Base-by-base conservation (phyloP, 1,284 basidiomycete species). In the Moniliophthora roreri region DNA sequence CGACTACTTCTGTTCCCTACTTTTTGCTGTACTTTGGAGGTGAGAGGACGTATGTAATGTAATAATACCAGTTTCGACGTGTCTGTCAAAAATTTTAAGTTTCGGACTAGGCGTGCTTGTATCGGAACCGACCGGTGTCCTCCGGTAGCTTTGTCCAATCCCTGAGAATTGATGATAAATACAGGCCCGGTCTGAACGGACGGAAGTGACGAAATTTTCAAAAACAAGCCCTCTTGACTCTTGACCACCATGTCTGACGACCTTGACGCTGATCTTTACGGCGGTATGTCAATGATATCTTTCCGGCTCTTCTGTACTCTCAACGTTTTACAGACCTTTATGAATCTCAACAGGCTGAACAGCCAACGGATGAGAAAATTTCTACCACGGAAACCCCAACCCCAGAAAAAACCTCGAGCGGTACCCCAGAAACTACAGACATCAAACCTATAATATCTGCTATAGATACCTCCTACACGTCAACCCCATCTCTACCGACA, bases 321-420 rank as follows among this genome's bases (percentile, higher is more conserved):
- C 3, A 13, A 10, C 2, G 15, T 37, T 11, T 32, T 32, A 34
- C 52, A 88, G 90, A 93, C 66, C 81, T 93, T 40, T 93, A 93
- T 60, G 87, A 89, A 56, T 65, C 72, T 48, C 79, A 79, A 34
- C 69, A 72, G 34, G 74, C 79, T 32, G 52, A 52, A 48, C 47
- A 60, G 61, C 57, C 50, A 50, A 56, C 39, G 51, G 54, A 50
- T 47, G 66, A n/a, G 55, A 20, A 37, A n/a, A 51, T n/a, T n/a
- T n/a, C 32, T 58, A 67, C 62, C 18, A 53, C 58, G 23, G 42
- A 64, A 49, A n/a, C 24, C n/a, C n/a, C 9, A 26, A 24, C 41
- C 11, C 20, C 24, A 7, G 52, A 48, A 23, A 24, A 39, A 36
- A 34, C 53, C 7, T 21, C 24, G 15, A 16, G 28, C 21, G 21